Evolutionary conservation across 106 monocot genomes (phyloP), one percentile per base, ranked within the genome.

Genomic region (Posidonia australis): DNA sequence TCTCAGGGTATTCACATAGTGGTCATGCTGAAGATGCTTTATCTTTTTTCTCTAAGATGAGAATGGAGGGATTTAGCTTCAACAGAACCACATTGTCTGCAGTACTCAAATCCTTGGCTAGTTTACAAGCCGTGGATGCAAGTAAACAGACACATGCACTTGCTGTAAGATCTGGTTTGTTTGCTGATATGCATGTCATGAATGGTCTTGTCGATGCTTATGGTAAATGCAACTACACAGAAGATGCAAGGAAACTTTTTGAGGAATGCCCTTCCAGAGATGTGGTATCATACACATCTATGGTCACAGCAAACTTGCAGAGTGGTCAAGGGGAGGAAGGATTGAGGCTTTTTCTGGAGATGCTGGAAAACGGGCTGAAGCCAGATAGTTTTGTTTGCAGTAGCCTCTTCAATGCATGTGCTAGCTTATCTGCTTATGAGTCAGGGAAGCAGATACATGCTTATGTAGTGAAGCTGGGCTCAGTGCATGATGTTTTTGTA

Each of bases 171-270:
- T 55, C 62, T 3, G 87, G 87, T 6, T 54, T 96, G 24, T 30
- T 82, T n/a, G 76, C 46, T 1, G 90, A 96, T 69, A 55, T 61
- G 61, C 84, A 90, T 75, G 87, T 96, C 7, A 58, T 71, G 6
- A 96, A 96, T 77, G 90, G 86, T 23, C 78, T 96, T 2, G 69
- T 90, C 9, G 84, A 96, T 77, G 81, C 94, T 31, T 96, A 90
- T 58, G 86, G 94, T 27, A 96, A 90, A 71, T 82, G 81, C 43
- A 44, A 51, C 65, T 16, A 13, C 16, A 58, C 28, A 17, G 57
- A 73, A 22, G 82, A 87, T 43, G 89, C 94, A 36, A 27, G 20
- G 3, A 82, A 46, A 31, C 41, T 80, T 25, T 90, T 96, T 62
- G 46, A 13, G 2, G 86, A 90, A 62, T 65, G 80, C 66, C 71